phyloP scores from a whole-genome alignment of 2,329 filamentous ascomycete genomes.

The Diatrype stigma region DNA sequence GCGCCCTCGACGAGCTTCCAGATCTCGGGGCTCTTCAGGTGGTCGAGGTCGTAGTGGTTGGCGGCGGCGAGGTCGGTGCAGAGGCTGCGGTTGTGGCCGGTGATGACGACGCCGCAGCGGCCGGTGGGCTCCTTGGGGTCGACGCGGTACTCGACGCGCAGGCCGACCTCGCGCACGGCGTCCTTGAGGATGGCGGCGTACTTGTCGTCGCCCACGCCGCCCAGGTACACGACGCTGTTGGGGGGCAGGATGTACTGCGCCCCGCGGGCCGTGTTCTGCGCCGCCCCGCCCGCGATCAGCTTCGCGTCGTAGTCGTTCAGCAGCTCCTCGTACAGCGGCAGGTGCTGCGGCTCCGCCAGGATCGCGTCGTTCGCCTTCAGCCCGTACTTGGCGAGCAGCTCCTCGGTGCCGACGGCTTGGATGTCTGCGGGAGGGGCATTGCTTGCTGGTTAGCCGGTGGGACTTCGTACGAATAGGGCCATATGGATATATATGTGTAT shows the following conservation, averaged over 20 bases:
- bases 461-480: too few species aligned
- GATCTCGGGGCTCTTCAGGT: slow-evolving; percentile 85
- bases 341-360: slow-evolving; percentile 88
- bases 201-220: slow-evolving; percentile 92
- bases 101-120: slow-evolving; percentile 94
- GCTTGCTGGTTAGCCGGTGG: neutral
- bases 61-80: slow-evolving; percentile 93
- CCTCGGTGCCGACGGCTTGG: slow-evolving; percentile 77
- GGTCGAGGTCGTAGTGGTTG: slow-evolving; percentile 94
- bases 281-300: slow-evolving; percentile 91
- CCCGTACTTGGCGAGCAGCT: slow-evolving; percentile 84
- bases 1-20: slow-evolving; percentile 90
- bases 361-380: slow-evolving; percentile 98
- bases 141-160: slow-evolving; percentile 91
- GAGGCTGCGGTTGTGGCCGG: slow-evolving; percentile 90
- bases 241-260: slow-evolving; percentile 92
- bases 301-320: slow-evolving; percentile 89
- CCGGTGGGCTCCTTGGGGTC: slow-evolving; percentile 82
- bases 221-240: slow-evolving; percentile 89
- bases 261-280: slow-evolving; percentile 94
- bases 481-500: too few species aligned
- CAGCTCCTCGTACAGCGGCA: slow-evolving; percentile 86
- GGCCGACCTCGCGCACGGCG: slow-evolving; percentile 80
- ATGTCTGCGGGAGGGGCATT: slow-evolving; percentile 62
- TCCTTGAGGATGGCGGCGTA: slow-evolving; percentile 85